Evolutionary conservation across 495 filamentous ascomycete genomes (phyloP).

Genomic region (Neurospora sp.): DNA sequence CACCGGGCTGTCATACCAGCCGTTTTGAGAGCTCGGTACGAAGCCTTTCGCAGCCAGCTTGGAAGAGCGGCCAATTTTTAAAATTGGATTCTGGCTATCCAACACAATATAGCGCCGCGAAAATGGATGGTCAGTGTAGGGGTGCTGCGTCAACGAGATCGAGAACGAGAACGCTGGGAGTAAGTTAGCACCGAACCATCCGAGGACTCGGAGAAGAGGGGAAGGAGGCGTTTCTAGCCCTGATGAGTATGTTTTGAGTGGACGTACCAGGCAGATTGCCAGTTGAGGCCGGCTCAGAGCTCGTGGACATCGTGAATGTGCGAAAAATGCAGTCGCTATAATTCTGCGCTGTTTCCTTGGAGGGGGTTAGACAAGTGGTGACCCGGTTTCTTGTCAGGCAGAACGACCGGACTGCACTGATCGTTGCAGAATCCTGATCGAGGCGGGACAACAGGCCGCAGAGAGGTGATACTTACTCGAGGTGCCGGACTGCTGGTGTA

Average conservation of each 20-base stretch:
- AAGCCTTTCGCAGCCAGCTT: conserved; percentile 30
- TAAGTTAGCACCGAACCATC: neutral
- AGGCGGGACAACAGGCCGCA: neutral
- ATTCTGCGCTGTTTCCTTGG: neutral
- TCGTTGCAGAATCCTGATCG: neutral
- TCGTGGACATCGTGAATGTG: neutral
- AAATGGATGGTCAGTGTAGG: conserved; percentile 1
- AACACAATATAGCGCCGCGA: conserved; percentile 21
- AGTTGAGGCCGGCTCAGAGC: neutral
- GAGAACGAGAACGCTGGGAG: neutral
- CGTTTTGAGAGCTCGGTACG: conserved; percentile 42
- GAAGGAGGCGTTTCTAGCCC: neutral
- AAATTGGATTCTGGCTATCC: conserved; percentile 3
- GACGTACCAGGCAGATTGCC: neutral
- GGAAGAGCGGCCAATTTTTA: conserved; percentile 32
- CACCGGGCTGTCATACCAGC: conserved; percentile 68
- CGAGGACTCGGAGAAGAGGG: neutral
- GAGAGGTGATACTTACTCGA: neutral
- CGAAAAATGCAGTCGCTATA: neutral
- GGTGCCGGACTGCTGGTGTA: neutral
- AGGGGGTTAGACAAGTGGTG: neutral
- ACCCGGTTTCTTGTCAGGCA: neutral
- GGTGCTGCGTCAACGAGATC: neutral
- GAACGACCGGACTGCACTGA: conserved; percentile 2
- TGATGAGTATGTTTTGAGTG: neutral